phyloP scores from a whole-genome alignment of 2,329 filamentous ascomycete genomes.

The Sporothrix protearum region DNA sequence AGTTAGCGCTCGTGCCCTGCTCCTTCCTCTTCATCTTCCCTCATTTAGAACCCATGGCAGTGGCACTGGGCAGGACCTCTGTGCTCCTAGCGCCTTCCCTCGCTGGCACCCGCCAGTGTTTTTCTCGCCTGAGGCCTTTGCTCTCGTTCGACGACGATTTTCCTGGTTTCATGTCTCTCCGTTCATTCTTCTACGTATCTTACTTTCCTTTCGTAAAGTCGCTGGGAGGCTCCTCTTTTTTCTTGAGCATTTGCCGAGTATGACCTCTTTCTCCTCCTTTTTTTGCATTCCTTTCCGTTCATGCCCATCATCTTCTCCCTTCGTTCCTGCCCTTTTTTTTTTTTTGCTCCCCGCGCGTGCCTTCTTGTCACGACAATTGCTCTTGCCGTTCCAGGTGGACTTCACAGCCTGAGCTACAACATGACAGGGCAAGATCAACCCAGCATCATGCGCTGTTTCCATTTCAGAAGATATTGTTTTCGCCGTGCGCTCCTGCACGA shows the following conservation, averaged over 20 bases:
- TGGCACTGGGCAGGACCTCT: conserved; percentile 24
- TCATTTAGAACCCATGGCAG: conserved; percentile 24
- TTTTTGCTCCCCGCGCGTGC: not conserved
- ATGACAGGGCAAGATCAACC: not conserved
- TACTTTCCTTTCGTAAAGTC: too few relatives aligned
- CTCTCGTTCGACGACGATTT: not conserved
- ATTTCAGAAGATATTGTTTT: too few relatives aligned
- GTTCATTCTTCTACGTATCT: not conserved
- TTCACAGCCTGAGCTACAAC: not conserved
- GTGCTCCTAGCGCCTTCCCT: conserved; percentile 20
- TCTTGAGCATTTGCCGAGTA: not conserved
- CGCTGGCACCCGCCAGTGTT: not conserved
- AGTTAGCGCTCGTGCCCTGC: not conserved
- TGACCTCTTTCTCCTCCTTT: not conserved
- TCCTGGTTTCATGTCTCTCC: not conserved
- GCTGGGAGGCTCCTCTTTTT: too few relatives aligned
- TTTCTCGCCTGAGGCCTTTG: not conserved
- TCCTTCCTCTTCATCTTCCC: not conserved
- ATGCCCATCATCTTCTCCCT: not conserved
- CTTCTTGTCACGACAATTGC: not conserved
- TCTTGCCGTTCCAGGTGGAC: not conserved
- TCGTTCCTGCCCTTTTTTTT: not conserved
- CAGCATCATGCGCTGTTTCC: not conserved
- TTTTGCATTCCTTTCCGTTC: not conserved
- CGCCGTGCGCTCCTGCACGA: not conserved